Evolutionary conservation across 495 filamentous ascomycete genomes (phyloP), one percentile per base, ranked within the genome.

Genomic region (Sporormia fimetaria): DNA sequence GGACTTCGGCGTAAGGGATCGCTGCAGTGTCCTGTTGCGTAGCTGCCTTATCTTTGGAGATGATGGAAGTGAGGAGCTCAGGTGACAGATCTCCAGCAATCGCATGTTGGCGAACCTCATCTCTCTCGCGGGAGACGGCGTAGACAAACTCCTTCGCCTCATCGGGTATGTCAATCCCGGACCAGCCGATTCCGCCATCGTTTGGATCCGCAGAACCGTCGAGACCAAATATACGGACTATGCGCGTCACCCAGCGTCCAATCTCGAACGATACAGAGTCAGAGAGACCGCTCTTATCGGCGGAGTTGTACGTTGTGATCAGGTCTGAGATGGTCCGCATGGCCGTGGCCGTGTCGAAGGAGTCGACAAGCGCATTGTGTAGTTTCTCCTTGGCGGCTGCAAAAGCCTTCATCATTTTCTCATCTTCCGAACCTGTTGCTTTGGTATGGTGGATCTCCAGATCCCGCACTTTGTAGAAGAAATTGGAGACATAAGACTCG

Each of bases 401-500:
- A 6, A 94, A 64, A 22, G 63, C 63, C 8, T 59, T 54, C 14
- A 38, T 48, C 7, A 73, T 50, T 3, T 54, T 52, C 15, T 21
- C 17, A 18, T 54, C 44, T 27, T 49, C 42, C n/a, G 27, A 9
- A 1, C 37, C 56, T 12, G 28, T 50, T 2, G 42, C 30, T 0
- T 29, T 33, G 12, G 31, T 47, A 4, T 1, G 57, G 47, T 39
- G 53, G 48, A 21, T 61, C 58, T 54, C 71, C 62, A 75, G 61
- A 6, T 81, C 77, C 48, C 73, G 76, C 30, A 69, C 70, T 44
- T 88, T 92, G 30, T 80, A 71, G 67, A 98, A 95, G 65, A 95
- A 94, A 62, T 94, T 94, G 54, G 82, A 81, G 6, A 95, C 57
- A 11, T 78, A 79, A 17, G 71, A 71, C 58, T 96, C 90, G 83